Evolutionary conservation across 768 basidiomycete species (phyloP).

Genomic region (Kwoniella heveanensis): DNA sequence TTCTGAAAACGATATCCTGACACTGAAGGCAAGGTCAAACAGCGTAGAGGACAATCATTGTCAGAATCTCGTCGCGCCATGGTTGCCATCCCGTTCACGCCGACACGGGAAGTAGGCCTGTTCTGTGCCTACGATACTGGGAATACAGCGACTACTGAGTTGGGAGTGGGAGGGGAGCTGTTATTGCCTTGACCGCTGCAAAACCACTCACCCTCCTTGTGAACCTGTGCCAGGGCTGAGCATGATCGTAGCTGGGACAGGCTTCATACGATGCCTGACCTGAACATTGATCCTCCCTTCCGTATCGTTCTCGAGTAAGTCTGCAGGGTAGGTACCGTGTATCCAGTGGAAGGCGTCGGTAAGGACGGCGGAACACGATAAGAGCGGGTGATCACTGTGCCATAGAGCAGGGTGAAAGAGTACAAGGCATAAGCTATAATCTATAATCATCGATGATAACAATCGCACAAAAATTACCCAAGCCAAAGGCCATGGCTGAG

Average conservation of each 20-base stretch:
- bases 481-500: too few species aligned
- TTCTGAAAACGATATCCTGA: constrained; percentile 62
- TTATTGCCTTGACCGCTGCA: constrained; percentile 8
- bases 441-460: too few species aligned
- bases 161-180: too few species aligned
- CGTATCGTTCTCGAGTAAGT: constrained; percentile 59
- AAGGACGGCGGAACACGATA: constrained; percentile 50
- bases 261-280: constrained; percentile 70
- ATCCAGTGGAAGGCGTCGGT: constrained; percentile 70
- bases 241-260: constrained; percentile 61
- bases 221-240: too few species aligned
- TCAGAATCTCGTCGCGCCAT: too few species aligned
- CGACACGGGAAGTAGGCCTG: too few species aligned
- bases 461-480: too few species aligned
- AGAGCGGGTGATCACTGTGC: constrained; percentile 67
- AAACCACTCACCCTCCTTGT: constrained; percentile 29
- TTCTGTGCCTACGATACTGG: too few species aligned
- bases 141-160: too few species aligned
- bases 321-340: constrained; percentile 60
- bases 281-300: constrained; percentile 60
- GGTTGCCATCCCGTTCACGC: too few species aligned
- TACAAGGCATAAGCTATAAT: too few species aligned
- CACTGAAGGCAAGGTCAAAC: constrained; percentile 12
- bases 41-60: not conserved
- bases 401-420: too few species aligned